Percentiles rank a stretch among this genome's conserved stretches.
Evolutionary conservation across 2,329 filamentous ascomycete genomes (phyloP).

Genomic region (Rhinocladiella similis): DNA sequence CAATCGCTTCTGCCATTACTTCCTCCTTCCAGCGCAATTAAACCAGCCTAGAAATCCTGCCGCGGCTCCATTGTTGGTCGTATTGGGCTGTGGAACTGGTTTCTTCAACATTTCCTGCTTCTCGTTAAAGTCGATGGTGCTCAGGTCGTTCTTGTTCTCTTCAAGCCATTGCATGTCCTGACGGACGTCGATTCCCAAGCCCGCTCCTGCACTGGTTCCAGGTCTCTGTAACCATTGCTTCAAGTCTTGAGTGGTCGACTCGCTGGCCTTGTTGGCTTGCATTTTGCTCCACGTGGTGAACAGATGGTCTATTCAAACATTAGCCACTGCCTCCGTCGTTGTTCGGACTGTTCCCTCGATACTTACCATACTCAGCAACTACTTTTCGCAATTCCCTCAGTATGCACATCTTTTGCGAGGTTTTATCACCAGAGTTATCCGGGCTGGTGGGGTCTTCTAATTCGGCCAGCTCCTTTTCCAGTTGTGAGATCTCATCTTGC

Average conservation of each 20-base stretch:
- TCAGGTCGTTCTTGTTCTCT: conserved; percentile 26
- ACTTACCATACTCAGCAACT: conserved; percentile 29
- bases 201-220: conserved; percentile 8
- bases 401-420: conserved; percentile 22
- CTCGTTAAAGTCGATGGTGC: conserved; percentile 22
- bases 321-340: background rate
- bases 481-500: conserved; percentile 35
- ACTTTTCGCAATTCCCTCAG: conserved; percentile 28
- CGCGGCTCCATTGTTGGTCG: conserved; percentile 1
- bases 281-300: conserved; percentile 30
- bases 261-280: conserved; percentile 24
- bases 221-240: conserved; percentile 24
- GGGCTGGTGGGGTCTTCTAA: conserved; percentile 28
- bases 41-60: conserved; percentile 19
- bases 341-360: too few relatives aligned
- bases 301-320: conserved; percentile 23
- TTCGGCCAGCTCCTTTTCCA: conserved; percentile 34
- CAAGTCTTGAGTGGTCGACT: conserved; percentile 22
- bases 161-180: conserved; percentile 27
- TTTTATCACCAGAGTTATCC: conserved; percentile 17
- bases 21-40: conserved; percentile 21
- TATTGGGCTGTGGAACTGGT: background rate
- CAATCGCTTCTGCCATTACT: conserved; percentile 3
- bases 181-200: conserved; percentile 16
- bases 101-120: conserved; percentile 4